phyloP scores from a whole-genome alignment of 192 early-diverging fungal species.

The Fimicolochytrium jonesii region DNA sequence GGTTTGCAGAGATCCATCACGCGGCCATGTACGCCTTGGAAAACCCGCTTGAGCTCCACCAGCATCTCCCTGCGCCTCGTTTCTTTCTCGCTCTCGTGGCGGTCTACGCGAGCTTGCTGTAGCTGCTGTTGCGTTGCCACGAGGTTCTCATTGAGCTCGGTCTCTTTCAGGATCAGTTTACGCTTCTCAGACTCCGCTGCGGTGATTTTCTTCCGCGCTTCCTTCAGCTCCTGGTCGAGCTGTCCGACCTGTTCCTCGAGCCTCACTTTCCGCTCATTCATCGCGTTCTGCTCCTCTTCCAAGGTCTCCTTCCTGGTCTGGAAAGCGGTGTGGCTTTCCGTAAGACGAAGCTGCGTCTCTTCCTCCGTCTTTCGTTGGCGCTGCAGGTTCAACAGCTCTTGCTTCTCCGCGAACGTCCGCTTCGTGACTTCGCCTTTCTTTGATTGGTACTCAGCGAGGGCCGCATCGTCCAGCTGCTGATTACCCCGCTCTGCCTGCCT shows the following conservation, averaged over 20 bases:
- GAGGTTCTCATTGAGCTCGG: conserved; percentile 82
- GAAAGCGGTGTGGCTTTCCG: conserved; percentile 52
- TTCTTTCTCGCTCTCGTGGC: conserved; percentile 79
- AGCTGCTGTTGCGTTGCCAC: conserved; percentile 70
- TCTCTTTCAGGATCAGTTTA: conserved; percentile 57
- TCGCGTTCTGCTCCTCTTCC: conserved; percentile 39
- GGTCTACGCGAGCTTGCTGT: conserved; percentile 74
- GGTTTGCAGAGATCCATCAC: conserved; percentile 88
- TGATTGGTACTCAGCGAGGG: conserved; percentile 51
- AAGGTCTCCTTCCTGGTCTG: conserved; percentile 42
- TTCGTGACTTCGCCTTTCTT: conserved; percentile 67
- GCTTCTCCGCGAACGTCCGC: conserved; percentile 64
- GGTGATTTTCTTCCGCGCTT: conserved; percentile 55
- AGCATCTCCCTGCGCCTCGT: conserved; percentile 71
- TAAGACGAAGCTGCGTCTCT: conserved; percentile 57
- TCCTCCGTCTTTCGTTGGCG: conserved; percentile 59
- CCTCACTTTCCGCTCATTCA: conserved; percentile 26
- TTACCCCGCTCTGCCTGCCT: conserved; percentile 30
- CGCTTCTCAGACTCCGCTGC: conserved; percentile 60
- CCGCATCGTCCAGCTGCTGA: conserved; percentile 13
- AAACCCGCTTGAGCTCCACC: conserved; percentile 75
- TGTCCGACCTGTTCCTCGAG: conserved; percentile 22
- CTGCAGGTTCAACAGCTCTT: conserved; percentile 62
- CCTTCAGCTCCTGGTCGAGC: conserved; percentile 41
- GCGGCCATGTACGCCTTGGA: conserved; percentile 86